Conservation (phyloP, 495 filamentous ascomycete species). For the Xylaria curta region DNA sequence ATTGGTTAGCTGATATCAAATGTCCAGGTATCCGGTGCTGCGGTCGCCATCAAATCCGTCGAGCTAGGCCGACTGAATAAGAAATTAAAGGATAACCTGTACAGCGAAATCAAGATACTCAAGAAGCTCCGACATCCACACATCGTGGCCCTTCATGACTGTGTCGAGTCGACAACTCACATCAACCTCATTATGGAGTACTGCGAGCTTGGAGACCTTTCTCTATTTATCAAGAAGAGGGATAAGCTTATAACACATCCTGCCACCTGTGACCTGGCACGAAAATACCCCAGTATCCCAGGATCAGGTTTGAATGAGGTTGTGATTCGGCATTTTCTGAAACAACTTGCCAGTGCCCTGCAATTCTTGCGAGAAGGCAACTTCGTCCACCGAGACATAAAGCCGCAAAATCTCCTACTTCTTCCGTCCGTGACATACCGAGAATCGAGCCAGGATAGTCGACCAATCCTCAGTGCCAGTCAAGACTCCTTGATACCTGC, state of each 20-base stretch:
- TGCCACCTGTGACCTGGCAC: conserved; percentile 81
- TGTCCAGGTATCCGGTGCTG: conserved; percentile 62
- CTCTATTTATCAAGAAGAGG: conserved; percentile 92
- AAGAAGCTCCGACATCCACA: conserved; percentile 92
- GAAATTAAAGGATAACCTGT: conserved; percentile 95
- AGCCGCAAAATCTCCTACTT: conserved; percentile 93
- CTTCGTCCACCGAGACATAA: conserved; percentile 95
- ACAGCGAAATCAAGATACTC: conserved; percentile 92
- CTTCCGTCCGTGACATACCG: conserved; percentile 78
- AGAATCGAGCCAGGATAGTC: conserved; percentile 45
- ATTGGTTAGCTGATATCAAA: conserved; percentile 48
- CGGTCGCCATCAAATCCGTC: conserved; percentile 95
- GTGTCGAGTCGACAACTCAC: conserved; percentile 80
- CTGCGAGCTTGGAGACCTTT: conserved; percentile 92
- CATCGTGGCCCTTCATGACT: conserved; percentile 94
- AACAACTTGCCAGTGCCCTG: conserved; percentile 92
- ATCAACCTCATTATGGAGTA: conserved; percentile 99
- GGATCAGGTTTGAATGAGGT: conserved; percentile 91
- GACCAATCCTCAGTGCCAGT: conserved; percentile 65
- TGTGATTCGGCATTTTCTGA: conserved; percentile 90
- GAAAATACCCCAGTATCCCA: conserved; percentile 84
- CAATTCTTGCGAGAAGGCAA: conserved; percentile 84
- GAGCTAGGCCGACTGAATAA: conserved; percentile 86
- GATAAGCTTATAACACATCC: conserved; percentile 76
- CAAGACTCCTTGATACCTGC: conserved; percentile 78